A percentile compares a stretch with the other conserved stretches of the same genome.
These are phyloP conservation scores for Cytospora mali DNA, from an alignment of 2,329 filamentous ascomycete species.

Conservation along the genomic window DNA sequence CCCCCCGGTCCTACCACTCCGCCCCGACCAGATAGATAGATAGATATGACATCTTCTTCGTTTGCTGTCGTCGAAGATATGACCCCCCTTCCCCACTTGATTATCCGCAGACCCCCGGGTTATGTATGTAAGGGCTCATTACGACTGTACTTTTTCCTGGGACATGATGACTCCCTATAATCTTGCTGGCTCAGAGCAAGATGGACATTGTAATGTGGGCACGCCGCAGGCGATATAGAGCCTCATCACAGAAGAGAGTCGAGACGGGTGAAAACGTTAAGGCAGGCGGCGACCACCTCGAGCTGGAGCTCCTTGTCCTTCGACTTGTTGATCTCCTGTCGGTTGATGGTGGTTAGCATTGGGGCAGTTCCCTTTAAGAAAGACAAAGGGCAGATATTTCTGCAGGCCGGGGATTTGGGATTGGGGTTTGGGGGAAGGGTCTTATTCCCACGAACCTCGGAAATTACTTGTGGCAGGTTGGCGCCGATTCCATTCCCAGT, in stretches of 20 bases:
- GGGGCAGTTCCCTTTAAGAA: conserved; percentile 1
- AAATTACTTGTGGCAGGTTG: conserved; percentile 84
- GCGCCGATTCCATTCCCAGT: conserved; percentile 82
- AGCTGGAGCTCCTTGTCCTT: conserved; percentile 96
- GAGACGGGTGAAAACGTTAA: conserved; percentile 96
- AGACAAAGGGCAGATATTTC: background rate
- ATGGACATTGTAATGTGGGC: conserved; percentile 21
- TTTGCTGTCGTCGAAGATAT: background rate
- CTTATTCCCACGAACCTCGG: conserved; percentile 57
- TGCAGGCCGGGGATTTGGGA: conserved; percentile 31
- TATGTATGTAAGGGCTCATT: background rate
- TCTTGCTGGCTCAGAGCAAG: conserved; percentile 8
- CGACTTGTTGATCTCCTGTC: conserved; percentile 73
- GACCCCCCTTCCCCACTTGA: background rate
- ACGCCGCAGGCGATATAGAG: background rate
- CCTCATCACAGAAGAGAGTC: conserved; percentile 81
- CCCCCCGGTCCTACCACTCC: background rate
- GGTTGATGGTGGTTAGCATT: conserved; percentile 12
- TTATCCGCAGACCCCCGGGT: background rate
- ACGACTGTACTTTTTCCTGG: conserved; percentile 3
- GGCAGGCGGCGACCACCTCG: conserved; percentile 93
- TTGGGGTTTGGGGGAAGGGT: background rate
- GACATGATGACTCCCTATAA: background rate
- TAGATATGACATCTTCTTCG: too few species aligned
- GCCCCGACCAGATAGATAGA: background rate